A percentile compares a stretch with the other conserved stretches of the same genome.
These are phyloP conservation scores for Halophytophthora polymorphica DNA, from an alignment of 352 stramenopile genomes.

Conservation along the genomic window DNA sequence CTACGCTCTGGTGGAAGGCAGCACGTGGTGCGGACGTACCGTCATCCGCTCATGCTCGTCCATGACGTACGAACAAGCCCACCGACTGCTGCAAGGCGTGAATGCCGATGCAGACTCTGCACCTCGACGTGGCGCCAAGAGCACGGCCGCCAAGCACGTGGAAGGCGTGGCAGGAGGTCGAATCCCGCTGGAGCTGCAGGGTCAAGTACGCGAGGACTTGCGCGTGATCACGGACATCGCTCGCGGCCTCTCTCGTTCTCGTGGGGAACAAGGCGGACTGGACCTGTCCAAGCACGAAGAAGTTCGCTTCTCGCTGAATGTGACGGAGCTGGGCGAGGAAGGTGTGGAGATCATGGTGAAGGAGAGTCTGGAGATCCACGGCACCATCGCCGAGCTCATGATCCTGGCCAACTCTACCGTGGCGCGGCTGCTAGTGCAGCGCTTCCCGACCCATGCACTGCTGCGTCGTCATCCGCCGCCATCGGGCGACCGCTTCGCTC, in stretches of 20 bases:
- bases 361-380: constrained; percentile 91
- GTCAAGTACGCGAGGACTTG: constrained; percentile 52
- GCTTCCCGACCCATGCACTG: constrained; percentile 82
- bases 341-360: constrained; percentile 88
- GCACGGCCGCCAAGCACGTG: constrained; percentile 7
- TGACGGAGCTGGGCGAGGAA: constrained; percentile 62
- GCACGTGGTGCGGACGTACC: constrained; percentile 88
- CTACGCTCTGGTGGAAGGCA: constrained; percentile 49
- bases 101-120: constrained; percentile 53
- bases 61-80: constrained; percentile 85
- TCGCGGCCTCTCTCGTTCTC: constrained; percentile 48
- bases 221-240: constrained; percentile 62
- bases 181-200: constrained; percentile 54
- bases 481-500: constrained; percentile 66
- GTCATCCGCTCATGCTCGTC: constrained; percentile 95
- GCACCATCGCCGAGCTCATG: constrained; percentile 93
- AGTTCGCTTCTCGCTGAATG: constrained; percentile 81
- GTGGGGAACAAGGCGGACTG: constrained; percentile 64
- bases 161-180: constrained; percentile 65
- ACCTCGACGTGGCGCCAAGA: constrained; percentile 7
- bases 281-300: constrained; percentile 84
- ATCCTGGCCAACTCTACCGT: constrained; percentile 92
- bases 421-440: constrained; percentile 74
- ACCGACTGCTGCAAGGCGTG: constrained; percentile 65
- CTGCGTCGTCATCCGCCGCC: constrained; percentile 84